These are phyloP conservation scores for Aspergillus nomiae DNA, from an alignment of 2,329 filamentous ascomycete species.

Conservation along the genomic window DNA sequence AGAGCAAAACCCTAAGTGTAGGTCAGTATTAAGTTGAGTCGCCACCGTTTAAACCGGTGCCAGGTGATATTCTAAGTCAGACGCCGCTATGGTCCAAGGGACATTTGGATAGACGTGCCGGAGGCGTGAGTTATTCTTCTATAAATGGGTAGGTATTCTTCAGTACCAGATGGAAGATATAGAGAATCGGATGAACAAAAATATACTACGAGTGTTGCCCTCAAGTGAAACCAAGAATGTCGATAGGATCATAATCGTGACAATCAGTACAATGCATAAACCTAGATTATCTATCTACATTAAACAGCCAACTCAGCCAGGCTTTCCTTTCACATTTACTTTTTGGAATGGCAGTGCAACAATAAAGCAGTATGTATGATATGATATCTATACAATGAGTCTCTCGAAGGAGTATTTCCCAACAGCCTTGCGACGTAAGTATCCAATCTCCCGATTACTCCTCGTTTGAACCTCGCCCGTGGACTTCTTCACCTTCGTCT, in stretches of 20 bases:
- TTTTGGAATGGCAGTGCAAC: neutral
- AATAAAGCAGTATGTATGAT: neutral
- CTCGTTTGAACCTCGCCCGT: conserved; percentile 71
- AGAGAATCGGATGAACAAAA: neutral
- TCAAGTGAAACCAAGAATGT: neutral
- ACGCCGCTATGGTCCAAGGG: too few species aligned
- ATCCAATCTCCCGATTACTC: conserved; percentile 72
- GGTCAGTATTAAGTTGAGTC: too few species aligned
- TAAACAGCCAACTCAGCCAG: neutral
- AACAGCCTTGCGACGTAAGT: conserved; percentile 76
- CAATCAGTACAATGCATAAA: neutral
- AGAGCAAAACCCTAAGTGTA: too few species aligned
- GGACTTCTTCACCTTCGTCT: conserved; percentile 58
- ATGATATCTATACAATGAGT: conserved; percentile 60
- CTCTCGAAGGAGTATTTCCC: conserved; percentile 82
- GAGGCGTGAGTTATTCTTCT: too few species aligned
- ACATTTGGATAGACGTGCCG: too few species aligned
- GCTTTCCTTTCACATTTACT: neutral
- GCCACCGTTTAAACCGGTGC: too few species aligned
- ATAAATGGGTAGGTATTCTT: too few species aligned
- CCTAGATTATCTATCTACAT: neutral
- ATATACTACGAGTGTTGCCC: neutral
- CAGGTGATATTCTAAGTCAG: too few species aligned
- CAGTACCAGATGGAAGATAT: too few species aligned
- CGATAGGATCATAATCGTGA: neutral